These are phyloP conservation scores for Phytopythium mirpurense DNA, from an alignment of 352 stramenopile species.

Conservation along the genomic window DNA sequence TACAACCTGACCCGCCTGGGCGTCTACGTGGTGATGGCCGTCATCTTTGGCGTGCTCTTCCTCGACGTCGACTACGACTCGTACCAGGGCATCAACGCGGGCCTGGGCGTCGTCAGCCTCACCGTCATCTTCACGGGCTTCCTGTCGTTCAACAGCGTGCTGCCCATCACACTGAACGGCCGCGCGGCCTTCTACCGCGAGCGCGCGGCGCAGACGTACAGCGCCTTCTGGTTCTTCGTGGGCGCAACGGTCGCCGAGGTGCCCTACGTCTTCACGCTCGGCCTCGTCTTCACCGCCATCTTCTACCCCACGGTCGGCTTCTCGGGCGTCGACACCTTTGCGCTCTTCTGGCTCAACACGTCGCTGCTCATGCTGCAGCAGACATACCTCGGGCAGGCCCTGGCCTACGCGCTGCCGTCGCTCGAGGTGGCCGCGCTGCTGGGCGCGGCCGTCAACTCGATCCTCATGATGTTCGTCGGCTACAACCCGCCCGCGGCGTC, in stretches of 20 bases:
- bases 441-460: constrained; percentile 41
- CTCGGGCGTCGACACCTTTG: constrained; percentile 25
- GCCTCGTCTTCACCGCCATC: constrained; percentile 48
- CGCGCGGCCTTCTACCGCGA: constrained; percentile 83
- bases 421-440: constrained; percentile 31
- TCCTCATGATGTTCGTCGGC: constrained; percentile 54
- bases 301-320: constrained; percentile 57
- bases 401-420: constrained; percentile 39
- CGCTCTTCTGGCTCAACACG: constrained; percentile 55
- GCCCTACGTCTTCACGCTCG: constrained; percentile 44
- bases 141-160: constrained; percentile 64
- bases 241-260: constrained; percentile 72
- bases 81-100: constrained; percentile 27
- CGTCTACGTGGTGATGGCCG: constrained; percentile 9
- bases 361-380: constrained; percentile 41
- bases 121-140: constrained; percentile 54
- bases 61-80: constrained; percentile 18
- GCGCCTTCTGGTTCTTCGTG: constrained; percentile 60
- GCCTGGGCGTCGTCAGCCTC: constrained; percentile 65
- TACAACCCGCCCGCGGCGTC: constrained; percentile 36
- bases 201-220: constrained; percentile 82
- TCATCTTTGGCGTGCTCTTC: constrained; percentile 16
- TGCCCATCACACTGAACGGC: constrained; percentile 71
- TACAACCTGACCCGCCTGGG: constrained; percentile 77
- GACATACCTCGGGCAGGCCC: constrained; percentile 40